Evolutionary conservation across 495 filamentous ascomycete species (phyloP), one percentile per base, ranked within the genome.

Genomic region (Halenospora varia): DNA sequence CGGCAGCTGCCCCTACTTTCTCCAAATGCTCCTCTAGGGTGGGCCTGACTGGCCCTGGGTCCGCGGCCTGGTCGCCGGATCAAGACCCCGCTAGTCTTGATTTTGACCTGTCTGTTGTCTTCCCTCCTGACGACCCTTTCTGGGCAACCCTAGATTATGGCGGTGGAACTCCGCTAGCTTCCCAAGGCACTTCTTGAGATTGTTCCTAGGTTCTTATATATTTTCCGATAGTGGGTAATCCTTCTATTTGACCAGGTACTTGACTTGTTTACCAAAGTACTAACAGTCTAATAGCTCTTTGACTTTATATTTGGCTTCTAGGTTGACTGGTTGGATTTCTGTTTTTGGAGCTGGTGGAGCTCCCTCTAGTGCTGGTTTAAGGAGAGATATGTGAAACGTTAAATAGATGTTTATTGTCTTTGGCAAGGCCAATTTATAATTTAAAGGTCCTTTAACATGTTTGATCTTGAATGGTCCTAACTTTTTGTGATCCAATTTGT

Each of bases 401-500:
- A 17, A 19, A 11, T 54, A 17, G 10, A 63, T 51, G 25, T 40
- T 18, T 45, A 60, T 60, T 1, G n/a, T 42, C 19, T 46, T 47
- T 13, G 26, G 45, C 60, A 63, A 24, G 48, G 18, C 42, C 10
- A 63, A 25, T 56, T 51, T 20, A 24, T 63, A 63, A 24, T 62
- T 62, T 23, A 50, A 25, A 26, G 50, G 19, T 1, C 23, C 48
- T 25, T 53, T 55, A 24, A 41, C 47, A 48, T 39, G 2, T 42
- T 54, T 45, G 40, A 62, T 48, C 53, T 67, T 61, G 48, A 70
- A 60, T 61, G 39, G 58, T 63, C 63, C 55, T 51, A 72, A 10
- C 45, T 66, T 55, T 41, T 63, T 65, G 55, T 68, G 56, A 23
- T 72, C 49, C 17, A 73, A 51, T 61, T 73, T 71, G 18, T 66